Evolutionary conservation across 2,329 filamentous ascomycete genomes (phyloP), one percentile per base, ranked within the genome.

Genomic region (Fusarium goolgardi): DNA sequence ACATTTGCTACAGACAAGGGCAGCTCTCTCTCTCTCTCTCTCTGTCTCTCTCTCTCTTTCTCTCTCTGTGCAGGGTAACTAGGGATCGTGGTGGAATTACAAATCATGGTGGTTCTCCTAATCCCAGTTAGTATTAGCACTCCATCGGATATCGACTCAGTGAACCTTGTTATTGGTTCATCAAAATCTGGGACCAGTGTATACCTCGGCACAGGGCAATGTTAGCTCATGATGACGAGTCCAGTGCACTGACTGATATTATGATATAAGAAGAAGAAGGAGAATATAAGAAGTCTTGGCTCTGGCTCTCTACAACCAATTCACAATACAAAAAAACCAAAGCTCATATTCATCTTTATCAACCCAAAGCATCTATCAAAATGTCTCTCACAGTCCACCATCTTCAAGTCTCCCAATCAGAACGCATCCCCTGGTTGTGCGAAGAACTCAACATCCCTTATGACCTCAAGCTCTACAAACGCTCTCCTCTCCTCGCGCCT

Each of bases 341-440:
- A n/a, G n/a, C n/a, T n/a, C n/a, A n/a, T n/a, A 23, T 7, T 44
- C 25, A 18, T 27, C 20, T 15, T 7, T 1, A 27, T 2, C 18
- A 21, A 21, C 13, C 5, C n/a, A 31, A 4, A 21, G 2, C n/a
- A 9, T 23, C 12, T 15, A 1, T 21, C 31, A 57, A 21, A 16
- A 73, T 73, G 71, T n/a, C 47, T 13, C 75, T 85, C 43, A 77
- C 75, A 31, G 68, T 87, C 21, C 85, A 88, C 71, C 85, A 88
- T 69, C 82, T 88, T n/a, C 78, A 81, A 45, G 71, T 81, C 74
- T 88, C 86, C 13, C 87, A 90, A 74, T 89, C 87, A 35, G 88
- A 91, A 74, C 86, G 89, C 40, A 81, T 90, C 52, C 78, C 85
- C 71, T 91, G 86, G 83, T 83, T 91, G 45, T 86, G 86, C 74